Percentiles rank a stretch among this genome's conserved stretches.
Conservation (phyloP, 306 rosid genomes). For the Rosa rugosa region DNA sequence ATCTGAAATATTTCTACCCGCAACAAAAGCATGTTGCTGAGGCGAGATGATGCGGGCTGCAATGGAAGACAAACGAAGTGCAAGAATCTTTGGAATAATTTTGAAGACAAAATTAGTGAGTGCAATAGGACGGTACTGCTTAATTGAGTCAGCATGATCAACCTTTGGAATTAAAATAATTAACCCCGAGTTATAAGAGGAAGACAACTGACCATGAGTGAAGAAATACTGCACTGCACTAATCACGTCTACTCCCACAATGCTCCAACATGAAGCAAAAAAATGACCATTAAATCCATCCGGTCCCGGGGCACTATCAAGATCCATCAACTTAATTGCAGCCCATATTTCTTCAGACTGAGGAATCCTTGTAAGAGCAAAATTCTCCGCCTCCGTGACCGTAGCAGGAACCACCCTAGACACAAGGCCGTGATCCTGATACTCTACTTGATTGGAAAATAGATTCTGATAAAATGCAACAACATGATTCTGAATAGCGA, state of each 20-base stretch:
- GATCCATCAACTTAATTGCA: neutral
- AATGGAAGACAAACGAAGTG: no score
- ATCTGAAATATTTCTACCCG: no score
- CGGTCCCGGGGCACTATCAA: neutral
- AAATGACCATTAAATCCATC: neutral
- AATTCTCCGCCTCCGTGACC: neutral
- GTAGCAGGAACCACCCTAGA: neutral
- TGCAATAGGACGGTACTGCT: no score
- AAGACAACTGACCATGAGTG: neutral
- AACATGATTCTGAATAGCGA: neutral
- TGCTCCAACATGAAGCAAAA: neutral
- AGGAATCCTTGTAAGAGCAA: neutral
- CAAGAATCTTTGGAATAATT: no score
- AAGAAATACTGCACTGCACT: neutral
- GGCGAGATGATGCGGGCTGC: no score
- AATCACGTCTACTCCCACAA: neutral
- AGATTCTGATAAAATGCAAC: neutral
- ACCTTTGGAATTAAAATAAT: no score
- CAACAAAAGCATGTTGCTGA: no score
- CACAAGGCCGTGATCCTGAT: neutral
- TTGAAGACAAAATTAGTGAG: no score
- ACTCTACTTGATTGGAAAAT: neutral
- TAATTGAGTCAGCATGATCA: no score
- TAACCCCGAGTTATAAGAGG: neutral
- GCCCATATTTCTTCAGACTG: neutral